Evolutionary conservation across 2,329 filamentous ascomycete genomes (phyloP).

Genomic region (Pseudogymnoascus sp.): DNA sequence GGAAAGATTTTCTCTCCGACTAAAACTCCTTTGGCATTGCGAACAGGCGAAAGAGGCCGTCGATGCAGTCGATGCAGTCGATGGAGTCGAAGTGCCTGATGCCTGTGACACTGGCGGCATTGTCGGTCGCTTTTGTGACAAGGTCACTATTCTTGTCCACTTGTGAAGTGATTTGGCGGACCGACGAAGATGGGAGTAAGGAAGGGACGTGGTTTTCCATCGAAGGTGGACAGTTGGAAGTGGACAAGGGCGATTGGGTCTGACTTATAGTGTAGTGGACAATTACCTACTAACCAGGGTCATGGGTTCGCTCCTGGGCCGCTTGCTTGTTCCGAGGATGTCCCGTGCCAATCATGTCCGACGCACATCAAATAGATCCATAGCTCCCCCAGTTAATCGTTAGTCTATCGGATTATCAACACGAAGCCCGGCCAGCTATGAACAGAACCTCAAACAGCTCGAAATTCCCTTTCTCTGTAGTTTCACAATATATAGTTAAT

Average conservation of each 20-base stretch:
- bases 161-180: background rate
- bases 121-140: background rate
- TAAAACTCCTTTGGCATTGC: slow-evolving; percentile 19
- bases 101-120: background rate
- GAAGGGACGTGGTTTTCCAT: background rate
- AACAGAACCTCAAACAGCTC: background rate
- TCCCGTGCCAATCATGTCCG: background rate
- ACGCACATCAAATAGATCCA: background rate
- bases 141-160: background rate
- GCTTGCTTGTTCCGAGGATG: background rate
- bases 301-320: background rate
- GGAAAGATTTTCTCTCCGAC: slow-evolving; percentile 22
- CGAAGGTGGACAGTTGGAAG: background rate
- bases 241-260: background rate
- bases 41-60: slow-evolving; percentile 13
- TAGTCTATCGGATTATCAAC: background rate
- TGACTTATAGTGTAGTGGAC: background rate
- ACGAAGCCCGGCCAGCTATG: background rate
- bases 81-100: background rate
- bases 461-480: background rate
- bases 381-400: background rate
- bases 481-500: background rate
- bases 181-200: background rate
- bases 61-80: background rate
- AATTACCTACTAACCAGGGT: background rate